phyloP scores from a whole-genome alignment of 345 rosid species.

The Cardamine chenopodiifolia region DNA sequence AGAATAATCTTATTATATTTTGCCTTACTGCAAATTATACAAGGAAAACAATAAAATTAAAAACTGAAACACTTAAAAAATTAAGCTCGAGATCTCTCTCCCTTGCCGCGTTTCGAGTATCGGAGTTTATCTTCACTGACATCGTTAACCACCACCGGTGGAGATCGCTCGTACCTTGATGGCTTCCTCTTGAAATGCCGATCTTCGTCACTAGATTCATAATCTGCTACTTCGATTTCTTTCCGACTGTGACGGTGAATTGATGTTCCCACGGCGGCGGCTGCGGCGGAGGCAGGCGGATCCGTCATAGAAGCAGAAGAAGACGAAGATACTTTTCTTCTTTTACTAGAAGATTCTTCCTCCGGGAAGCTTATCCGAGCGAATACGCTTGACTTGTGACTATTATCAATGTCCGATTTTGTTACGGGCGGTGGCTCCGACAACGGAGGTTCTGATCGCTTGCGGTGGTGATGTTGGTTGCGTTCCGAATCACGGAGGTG shows the following conservation, averaged over 20 bases:
- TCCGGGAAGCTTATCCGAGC: slow-evolving; percentile 91
- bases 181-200: slow-evolving; percentile 92
- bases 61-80: not conserved
- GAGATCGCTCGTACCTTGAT: slow-evolving; percentile 71
- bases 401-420: slow-evolving; percentile 43
- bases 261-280: slow-evolving; percentile 27
- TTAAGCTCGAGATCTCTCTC: slow-evolving; percentile 39
- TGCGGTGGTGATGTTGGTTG: slow-evolving; percentile 31
- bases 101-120: slow-evolving; percentile 36
- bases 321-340: slow-evolving; percentile 56
- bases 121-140: slow-evolving; percentile 35
- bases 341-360: slow-evolving; percentile 61
- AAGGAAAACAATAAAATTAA: not conserved
- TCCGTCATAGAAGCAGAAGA: slow-evolving; percentile 38
- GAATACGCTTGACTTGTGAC: slow-evolving; percentile 74
- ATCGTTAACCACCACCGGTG: slow-evolving; percentile 36
- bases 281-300: slow-evolving; percentile 23
- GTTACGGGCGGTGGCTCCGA: slow-evolving; percentile 35
- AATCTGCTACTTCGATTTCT: slow-evolving; percentile 49
- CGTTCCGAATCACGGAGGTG: slow-evolving; percentile 49
- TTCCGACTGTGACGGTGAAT: slow-evolving; percentile 35
- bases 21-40: not conserved
- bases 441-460: slow-evolving; percentile 44
- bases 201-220: slow-evolving; percentile 90
- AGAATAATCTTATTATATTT: not conserved